Conservation (phyloP, 441 rosid species). For the Macaranga tanarius region DNA sequence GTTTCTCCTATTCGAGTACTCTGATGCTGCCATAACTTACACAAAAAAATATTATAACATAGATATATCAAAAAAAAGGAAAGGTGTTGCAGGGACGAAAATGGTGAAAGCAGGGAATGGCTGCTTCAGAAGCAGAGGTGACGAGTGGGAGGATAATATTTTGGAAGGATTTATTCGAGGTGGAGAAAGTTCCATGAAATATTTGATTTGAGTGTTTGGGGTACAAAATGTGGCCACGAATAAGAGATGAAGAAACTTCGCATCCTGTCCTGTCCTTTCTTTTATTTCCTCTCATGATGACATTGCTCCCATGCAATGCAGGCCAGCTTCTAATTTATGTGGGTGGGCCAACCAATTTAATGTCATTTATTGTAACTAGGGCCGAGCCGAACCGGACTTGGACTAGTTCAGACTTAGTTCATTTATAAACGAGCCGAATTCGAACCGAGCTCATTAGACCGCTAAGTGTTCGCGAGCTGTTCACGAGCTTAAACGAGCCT, state of each 20-base stretch:
- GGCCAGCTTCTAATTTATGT: no score
- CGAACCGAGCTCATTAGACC: no score
- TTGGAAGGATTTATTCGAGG: constrained; percentile 30
- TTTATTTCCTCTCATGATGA: neutral
- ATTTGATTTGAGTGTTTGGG: neutral
- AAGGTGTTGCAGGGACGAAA: neutral
- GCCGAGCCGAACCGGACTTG: no score
- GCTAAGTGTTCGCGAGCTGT: no score
- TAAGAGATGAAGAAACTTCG: constrained; percentile 33
- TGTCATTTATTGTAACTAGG: no score
- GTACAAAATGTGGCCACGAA: constrained; percentile 37
- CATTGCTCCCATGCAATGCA: no score
- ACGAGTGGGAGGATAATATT: constrained; percentile 17
- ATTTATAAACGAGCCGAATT: no score
- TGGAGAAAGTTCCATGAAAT: constrained; percentile 26
- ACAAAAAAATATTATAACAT: no score
- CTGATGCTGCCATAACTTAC: constrained; percentile 37
- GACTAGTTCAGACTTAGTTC: no score
- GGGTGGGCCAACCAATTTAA: no score
- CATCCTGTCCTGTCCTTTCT: neutral
- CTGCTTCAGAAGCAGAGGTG: no score
- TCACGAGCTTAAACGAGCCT: no score
- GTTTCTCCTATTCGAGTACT: constrained; percentile 46
- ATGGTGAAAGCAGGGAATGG: neutral
- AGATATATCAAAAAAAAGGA: neutral